phyloP scores from a whole-genome alignment of 1,284 basidiomycete species.

The Erythrobasidium hasegawianum region DNA sequence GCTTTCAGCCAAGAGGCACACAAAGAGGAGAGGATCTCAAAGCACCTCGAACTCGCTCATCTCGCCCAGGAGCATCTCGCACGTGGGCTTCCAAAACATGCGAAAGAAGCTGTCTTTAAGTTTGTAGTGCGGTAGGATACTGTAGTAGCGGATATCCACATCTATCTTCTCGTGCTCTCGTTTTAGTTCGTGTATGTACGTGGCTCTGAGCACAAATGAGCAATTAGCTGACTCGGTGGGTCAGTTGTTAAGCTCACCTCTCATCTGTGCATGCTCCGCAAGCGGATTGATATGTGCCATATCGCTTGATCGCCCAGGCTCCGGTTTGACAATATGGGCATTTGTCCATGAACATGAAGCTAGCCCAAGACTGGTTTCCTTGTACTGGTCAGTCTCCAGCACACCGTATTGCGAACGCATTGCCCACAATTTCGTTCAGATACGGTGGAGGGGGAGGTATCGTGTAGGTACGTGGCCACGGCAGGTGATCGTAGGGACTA shows the following conservation, averaged over 20 bases:
- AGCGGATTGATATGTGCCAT: not conserved
- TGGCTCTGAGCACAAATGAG: not conserved
- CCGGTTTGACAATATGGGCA: not conserved
- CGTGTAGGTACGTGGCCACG: too few relatives aligned
- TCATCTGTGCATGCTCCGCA: not conserved
- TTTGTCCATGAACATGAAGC: not conserved
- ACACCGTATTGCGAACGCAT: too few relatives aligned
- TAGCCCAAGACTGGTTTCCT: not conserved
- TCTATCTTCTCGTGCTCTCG: not conserved
- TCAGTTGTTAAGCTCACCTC: not conserved
- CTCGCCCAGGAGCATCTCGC: not conserved
- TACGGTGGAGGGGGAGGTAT: too few relatives aligned
- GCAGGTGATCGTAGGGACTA: too few relatives aligned
- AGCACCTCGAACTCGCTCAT: not conserved
- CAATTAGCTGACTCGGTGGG: not conserved
- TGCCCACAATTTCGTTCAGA: too few relatives aligned
- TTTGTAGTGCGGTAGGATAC: not conserved
- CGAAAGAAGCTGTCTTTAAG: not conserved
- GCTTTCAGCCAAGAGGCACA: too few relatives aligned
- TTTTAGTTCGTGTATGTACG: not conserved
- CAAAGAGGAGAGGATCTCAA: not conserved
- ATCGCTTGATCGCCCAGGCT: not conserved
- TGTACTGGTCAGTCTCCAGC: too few relatives aligned
- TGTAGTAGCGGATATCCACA: constrained; percentile 46
- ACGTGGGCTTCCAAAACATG: not conserved